These are phyloP conservation scores for Leccinum cinnamomeum DNA, from an alignment of 1,284 basidiomycete species.

Conservation along the genomic window DNA sequence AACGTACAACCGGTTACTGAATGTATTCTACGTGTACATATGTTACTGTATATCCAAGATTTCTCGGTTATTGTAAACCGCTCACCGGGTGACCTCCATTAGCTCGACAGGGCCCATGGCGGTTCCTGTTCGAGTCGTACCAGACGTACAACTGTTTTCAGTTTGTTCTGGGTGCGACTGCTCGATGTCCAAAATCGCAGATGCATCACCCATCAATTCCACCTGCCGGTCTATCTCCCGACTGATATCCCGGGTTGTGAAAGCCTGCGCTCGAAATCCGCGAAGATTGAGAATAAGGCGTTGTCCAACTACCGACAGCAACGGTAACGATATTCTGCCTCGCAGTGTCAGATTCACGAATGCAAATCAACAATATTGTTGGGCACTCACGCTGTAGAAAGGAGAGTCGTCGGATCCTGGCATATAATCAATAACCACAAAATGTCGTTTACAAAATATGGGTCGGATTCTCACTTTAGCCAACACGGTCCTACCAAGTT, in stretches of 20 bases:
- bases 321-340: conserved; percentile 6
- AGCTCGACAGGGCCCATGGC: background rate
- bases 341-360: background rate
- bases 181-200: background rate
- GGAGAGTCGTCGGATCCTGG: conserved; percentile 8
- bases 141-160: background rate
- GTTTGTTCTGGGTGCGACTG: background rate
- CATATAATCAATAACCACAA: background rate
- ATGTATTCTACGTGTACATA: too few relatives aligned
- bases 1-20: too few relatives aligned
- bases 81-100: background rate
- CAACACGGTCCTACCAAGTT: conserved; percentile 8
- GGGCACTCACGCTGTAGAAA: conserved; percentile 1
- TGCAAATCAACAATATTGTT: background rate
- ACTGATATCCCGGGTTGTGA: conserved; percentile 10
- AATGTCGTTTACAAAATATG: background rate
- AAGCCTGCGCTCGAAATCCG: background rate
- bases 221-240: conserved; percentile 19
- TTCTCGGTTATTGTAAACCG: background rate
- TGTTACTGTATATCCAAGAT: too few relatives aligned
- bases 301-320: conserved; percentile 15
- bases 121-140: background rate
- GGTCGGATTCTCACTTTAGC: background rate
- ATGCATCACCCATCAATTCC: conserved; percentile 1
- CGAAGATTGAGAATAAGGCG: conserved; percentile 24